Evolutionary conservation across 371 early-diverging fungal species (phyloP).

Genomic region (Gilbertella persicaria): DNA sequence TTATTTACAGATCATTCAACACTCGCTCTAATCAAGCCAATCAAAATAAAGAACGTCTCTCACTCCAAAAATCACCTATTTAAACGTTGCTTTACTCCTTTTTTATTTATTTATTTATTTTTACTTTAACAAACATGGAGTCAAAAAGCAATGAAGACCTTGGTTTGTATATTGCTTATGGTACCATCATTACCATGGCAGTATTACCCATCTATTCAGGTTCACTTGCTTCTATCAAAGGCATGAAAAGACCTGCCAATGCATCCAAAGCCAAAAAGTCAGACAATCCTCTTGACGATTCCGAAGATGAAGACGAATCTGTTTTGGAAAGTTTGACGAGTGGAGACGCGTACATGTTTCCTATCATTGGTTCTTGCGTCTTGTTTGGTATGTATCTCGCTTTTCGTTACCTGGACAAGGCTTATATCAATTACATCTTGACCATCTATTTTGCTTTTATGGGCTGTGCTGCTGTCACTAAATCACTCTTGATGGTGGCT

Average conservation of each 20-base stretch:
- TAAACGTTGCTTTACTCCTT: neutral
- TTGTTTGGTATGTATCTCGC: slow-evolving; percentile 86
- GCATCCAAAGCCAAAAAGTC: slow-evolving; percentile 39
- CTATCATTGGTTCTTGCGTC: slow-evolving; percentile 85
- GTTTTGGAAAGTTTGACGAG: slow-evolving; percentile 78
- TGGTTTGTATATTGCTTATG: slow-evolving; percentile 78
- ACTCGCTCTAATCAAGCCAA: neutral
- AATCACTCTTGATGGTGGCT: slow-evolving; percentile 58
- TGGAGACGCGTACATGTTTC: slow-evolving; percentile 93
- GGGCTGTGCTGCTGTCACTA: slow-evolving; percentile 79
- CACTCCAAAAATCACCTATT: no score
- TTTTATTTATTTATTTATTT: slow-evolving; percentile 11
- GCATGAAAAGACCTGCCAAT: slow-evolving; percentile 65
- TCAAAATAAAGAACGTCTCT: neutral
- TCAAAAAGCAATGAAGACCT: slow-evolving; percentile 13
- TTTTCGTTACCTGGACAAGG: slow-evolving; percentile 82
- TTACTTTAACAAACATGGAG: slow-evolving; percentile 5
- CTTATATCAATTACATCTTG: slow-evolving; percentile 83
- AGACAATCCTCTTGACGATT: slow-evolving; percentile 41
- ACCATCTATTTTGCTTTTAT: slow-evolving; percentile 87
- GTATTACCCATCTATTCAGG: slow-evolving; percentile 87
- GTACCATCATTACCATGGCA: slow-evolving; percentile 89
- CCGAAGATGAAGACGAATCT: slow-evolving; percentile 63
- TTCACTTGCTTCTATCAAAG: slow-evolving; percentile 73
- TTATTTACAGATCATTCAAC: neutral